phyloP scores from a whole-genome alignment of 441 rosid genomes.

The Erodium chrysanthum region DNA sequence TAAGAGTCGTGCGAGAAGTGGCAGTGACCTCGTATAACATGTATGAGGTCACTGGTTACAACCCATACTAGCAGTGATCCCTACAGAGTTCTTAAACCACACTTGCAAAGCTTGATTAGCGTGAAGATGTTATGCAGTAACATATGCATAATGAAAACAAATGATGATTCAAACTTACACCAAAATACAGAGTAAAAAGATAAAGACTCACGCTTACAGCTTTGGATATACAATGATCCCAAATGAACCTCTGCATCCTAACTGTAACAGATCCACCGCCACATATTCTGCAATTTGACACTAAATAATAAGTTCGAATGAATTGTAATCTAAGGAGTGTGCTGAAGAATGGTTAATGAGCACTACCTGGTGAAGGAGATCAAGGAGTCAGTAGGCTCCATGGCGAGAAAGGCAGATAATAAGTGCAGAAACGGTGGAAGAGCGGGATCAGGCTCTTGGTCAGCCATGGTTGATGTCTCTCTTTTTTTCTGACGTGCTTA shows the following conservation, averaged over 20 bases:
- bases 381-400: conserved; percentile 52
- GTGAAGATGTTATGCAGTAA: no score
- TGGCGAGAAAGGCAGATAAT: conserved; percentile 61
- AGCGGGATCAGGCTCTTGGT: conserved; percentile 21
- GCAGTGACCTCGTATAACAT: no score
- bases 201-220: conserved; percentile 14
- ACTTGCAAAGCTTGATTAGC: no score
- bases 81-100: no score
- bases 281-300: conserved; percentile 31
- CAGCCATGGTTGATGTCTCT: conserved; percentile 23
- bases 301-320: not conserved
- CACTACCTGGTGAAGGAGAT: conserved; percentile 45
- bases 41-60: no score
- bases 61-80: no score
- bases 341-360: not conserved
- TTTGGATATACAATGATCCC: conserved; percentile 47
- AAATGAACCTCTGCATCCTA: conserved; percentile 50
- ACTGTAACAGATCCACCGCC: conserved; percentile 54
- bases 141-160: not conserved
- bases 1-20: no score
- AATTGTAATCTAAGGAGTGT: not conserved
- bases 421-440: conserved; percentile 39
- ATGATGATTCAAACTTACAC: not conserved
- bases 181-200: not conserved
- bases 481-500: not conserved